Evolutionary conservation across 306 rosid genomes (phyloP).

Genomic region (Bauhinia variegata): DNA sequence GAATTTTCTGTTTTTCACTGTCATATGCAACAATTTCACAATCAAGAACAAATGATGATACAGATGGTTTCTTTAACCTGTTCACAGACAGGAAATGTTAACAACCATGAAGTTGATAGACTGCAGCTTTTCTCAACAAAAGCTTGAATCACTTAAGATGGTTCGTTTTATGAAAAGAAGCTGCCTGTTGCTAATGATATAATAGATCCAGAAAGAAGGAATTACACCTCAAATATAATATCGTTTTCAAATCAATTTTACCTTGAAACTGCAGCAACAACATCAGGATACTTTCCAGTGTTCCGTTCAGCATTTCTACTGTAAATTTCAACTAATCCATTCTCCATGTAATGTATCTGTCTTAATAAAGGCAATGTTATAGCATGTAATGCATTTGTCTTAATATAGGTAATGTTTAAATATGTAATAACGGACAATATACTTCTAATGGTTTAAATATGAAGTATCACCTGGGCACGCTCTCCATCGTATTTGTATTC

Average conservation of each 20-base stretch:
- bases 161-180: background rate
- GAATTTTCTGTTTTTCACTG: slow-evolving; percentile 62
- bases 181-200: slow-evolving; percentile 5
- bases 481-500: slow-evolving; percentile 97
- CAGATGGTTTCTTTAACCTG: slow-evolving; percentile 84
- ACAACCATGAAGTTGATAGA: slow-evolving; percentile 14
- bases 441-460: slow-evolving; percentile 23
- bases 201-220: slow-evolving; percentile 28
- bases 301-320: slow-evolving; percentile 94
- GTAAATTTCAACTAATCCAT: slow-evolving; percentile 83
- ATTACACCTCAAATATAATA: background rate
- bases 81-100: slow-evolving; percentile 47
- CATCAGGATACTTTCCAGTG: slow-evolving; percentile 92
- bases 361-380: slow-evolving; percentile 36
- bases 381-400: slow-evolving; percentile 70
- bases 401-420: slow-evolving; percentile 36
- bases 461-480: slow-evolving; percentile 86
- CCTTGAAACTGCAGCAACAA: slow-evolving; percentile 76
- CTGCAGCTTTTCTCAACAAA: slow-evolving; percentile 22
- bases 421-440: slow-evolving; percentile 28
- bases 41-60: slow-evolving; percentile 83
- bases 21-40: slow-evolving; percentile 95
- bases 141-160: slow-evolving; percentile 1
- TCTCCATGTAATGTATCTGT: slow-evolving; percentile 90
- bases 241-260: slow-evolving; percentile 22